These are phyloP conservation scores for Adansonia rubrostipa DNA, from an alignment of 441 rosid species.

Conservation along the genomic window DNA sequence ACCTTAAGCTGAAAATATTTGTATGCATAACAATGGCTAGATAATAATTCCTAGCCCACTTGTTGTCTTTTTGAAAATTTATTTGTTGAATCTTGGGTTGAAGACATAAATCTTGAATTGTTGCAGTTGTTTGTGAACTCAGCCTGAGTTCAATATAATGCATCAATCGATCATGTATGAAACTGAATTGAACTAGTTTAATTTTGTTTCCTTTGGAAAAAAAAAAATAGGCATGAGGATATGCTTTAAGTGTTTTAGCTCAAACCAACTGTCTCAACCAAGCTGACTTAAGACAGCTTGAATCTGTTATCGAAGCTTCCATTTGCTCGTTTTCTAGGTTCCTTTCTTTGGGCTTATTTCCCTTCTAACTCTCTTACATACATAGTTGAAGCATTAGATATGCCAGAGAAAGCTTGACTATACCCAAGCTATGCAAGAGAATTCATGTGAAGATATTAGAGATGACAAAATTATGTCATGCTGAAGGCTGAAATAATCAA, in stretches of 20 bases:
- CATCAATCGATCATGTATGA: background rate
- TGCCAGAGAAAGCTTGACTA: background rate
- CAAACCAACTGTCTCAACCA: slow-evolving; percentile 4
- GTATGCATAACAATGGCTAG: background rate
- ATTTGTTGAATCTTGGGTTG: slow-evolving; percentile 6
- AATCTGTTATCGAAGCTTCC: slow-evolving; percentile 3
- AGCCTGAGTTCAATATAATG: background rate
- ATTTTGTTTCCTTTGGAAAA: slow-evolving; percentile 2
- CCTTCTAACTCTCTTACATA: background rate
- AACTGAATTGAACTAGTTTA: slow-evolving; percentile 5
- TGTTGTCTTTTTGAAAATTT: background rate
- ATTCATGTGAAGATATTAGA: background rate
- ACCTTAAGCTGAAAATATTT: background rate
- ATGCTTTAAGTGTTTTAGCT: slow-evolving; percentile 19
- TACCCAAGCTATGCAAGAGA: slow-evolving; percentile 10
- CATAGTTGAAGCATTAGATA: background rate
- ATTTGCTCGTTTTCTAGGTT: background rate
- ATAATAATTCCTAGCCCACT: background rate
- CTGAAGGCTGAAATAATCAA: background rate
- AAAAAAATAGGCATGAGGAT: background rate
- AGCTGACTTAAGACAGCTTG: background rate
- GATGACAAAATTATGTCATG: slow-evolving; percentile 8
- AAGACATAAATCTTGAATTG: slow-evolving; percentile 14
- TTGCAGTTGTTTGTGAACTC: background rate
- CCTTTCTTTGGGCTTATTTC: background rate